Conservation (phyloP, 371 early-diverging fungal genomes). For the Dichotomocladium elegans region DNA sequence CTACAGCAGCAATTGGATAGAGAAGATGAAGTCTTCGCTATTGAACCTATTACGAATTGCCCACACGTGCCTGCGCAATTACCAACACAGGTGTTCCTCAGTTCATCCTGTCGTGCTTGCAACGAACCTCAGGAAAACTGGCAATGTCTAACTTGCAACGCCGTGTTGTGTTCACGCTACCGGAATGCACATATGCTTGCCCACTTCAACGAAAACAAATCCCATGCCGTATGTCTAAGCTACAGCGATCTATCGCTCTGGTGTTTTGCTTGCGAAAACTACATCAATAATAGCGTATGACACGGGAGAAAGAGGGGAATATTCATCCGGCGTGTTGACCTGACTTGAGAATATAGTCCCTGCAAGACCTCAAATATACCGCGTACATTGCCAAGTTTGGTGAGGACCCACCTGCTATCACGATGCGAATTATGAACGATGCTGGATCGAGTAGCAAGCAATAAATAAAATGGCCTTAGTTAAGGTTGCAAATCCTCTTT, state of each 20-base stretch:
- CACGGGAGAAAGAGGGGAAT: not conserved
- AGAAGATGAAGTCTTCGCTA: conserved; percentile 13
- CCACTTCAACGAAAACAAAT: conserved; percentile 3
- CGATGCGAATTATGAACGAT: no score
- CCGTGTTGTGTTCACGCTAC: conserved; percentile 21
- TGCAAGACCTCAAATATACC: conserved; percentile 9
- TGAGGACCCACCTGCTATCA: conserved; percentile 13
- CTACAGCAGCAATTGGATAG: conserved; percentile 1
- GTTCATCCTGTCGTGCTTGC: conserved; percentile 11
- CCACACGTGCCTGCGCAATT: conserved; percentile 17
- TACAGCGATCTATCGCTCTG: conserved; percentile 29
- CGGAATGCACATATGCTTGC: conserved; percentile 22
- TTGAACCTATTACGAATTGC: conserved; percentile 19
- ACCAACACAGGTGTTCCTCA: not conserved
- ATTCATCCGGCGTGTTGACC: no score
- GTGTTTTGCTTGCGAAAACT: conserved; percentile 23
- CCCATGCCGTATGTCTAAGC: conserved; percentile 24
- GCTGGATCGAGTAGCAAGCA: no score
- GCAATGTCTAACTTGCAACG: conserved; percentile 23
- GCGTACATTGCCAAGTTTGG: conserved; percentile 21
- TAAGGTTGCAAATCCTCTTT: no score
- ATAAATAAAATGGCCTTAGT: no score
- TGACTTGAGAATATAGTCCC: conserved; percentile 6
- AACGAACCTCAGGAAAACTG: conserved; percentile 20
- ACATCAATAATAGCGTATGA: conserved; percentile 8